Base-by-base conservation (phyloP, 192 early-diverging fungal species). In the Spinellus fusiger region DNA sequence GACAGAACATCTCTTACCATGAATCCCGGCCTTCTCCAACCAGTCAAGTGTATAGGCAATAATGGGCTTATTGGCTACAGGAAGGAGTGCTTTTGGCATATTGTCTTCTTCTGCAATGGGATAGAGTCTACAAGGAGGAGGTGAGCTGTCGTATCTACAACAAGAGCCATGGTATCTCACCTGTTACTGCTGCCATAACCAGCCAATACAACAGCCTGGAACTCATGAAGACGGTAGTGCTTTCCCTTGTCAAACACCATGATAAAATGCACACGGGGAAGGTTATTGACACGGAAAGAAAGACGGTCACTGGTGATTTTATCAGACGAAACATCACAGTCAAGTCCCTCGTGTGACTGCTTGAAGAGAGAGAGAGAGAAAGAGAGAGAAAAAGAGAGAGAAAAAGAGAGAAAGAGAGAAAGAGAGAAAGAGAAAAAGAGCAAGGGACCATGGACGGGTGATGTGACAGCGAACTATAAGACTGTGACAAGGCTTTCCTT, bases 31-130 rank as follows among this genome's bases (percentile, higher is more conserved):
- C 35, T 78, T 76, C 67, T 97, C 94, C 3, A 99, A 80, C 95
- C 97, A 98, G 56, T 95, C 84, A 44, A 99, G 77, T 22, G 87
- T 85, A 67, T 99, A 94, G 65, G 87, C 85, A 62, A 99, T 84
- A 86, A 98, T 92, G 52, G 97, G 97, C 68, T 89, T 88, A 69
- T 96, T 96, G 1, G 89, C 94, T 34, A 98, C 77, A 3, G 97
- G 97, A 32, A 99, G 79, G 40, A 96, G 80, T 2, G 94, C 94
- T 72, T 99, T 98, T 48, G 97, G 94, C 64, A 89, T 70, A 69
- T 84, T 90, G 46, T 85, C 81, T 49, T 87, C 88, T 56, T 92
- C 89, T 6, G 87, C 83, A 65, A 97, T 74, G 44, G 87, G 88
- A 54, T 84, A 88, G 68, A 93, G 62, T 73, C 84, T 85, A 62